phyloP scores from a whole-genome alignment of 2,329 filamentous ascomycete species.

The Rasamsonia emersonii region DNA sequence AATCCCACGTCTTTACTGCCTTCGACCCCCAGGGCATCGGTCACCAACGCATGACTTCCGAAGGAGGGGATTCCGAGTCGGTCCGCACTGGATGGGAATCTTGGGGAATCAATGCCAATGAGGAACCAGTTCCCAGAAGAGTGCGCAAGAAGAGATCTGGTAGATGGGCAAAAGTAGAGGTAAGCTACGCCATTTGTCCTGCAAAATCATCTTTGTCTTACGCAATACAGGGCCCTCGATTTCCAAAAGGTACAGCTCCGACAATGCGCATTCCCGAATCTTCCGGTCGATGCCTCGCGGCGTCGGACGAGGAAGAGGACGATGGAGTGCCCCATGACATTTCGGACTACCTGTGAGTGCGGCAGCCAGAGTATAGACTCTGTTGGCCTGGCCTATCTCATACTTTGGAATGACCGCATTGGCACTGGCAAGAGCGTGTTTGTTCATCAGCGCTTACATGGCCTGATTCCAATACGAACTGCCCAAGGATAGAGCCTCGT shows the following conservation, averaged over 20 bases:
- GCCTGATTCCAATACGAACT: too few relatives aligned
- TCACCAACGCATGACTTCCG: conserved; percentile 9
- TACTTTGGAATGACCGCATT: too few relatives aligned
- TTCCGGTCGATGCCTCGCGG: conserved; percentile 5
- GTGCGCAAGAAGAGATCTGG: not conserved
- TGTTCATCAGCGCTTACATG: too few relatives aligned
- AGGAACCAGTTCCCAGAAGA: not conserved
- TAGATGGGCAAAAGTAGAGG: not conserved
- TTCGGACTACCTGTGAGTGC: conserved; percentile 14
- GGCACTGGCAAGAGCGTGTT: too few relatives aligned
- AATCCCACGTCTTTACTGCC: conserved; percentile 11
- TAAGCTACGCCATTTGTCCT: not conserved
- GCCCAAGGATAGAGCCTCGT: too few relatives aligned
- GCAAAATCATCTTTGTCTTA: not conserved
- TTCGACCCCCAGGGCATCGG: conserved; percentile 13
- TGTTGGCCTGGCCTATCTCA: not conserved
- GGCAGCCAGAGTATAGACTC: too few relatives aligned
- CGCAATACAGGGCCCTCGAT: conserved; percentile 12
- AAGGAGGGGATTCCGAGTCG: conserved; percentile 10
- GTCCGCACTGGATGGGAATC: conserved; percentile 11
- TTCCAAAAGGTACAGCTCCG: conserved; percentile 13
- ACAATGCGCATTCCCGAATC: conserved; percentile 14
- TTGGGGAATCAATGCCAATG: conserved; percentile 8
- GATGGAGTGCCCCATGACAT: conserved; percentile 9
- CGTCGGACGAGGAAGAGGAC: conserved; percentile 17